Conservation (phyloP, 768 basidiomycete genomes). For the Hemileccinum impolitum region DNA sequence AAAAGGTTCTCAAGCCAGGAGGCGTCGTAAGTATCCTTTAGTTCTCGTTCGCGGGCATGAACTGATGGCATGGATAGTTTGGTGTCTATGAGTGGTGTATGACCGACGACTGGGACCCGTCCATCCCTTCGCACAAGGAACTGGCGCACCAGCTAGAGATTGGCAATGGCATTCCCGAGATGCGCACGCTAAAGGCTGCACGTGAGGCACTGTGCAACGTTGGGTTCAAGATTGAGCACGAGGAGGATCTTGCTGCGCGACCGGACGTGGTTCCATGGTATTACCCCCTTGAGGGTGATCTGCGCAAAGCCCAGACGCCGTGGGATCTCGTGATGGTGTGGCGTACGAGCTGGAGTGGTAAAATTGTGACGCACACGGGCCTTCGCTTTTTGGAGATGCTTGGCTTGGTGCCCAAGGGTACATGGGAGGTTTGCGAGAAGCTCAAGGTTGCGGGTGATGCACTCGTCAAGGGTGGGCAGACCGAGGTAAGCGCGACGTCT, state of each 20-base stretch:
- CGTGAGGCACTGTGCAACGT: slow-evolving; percentile 77
- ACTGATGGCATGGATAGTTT: slow-evolving; percentile 50
- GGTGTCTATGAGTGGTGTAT: slow-evolving; percentile 99
- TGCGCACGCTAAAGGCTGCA: slow-evolving; percentile 73
- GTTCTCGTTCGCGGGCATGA: neutral
- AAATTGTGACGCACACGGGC: slow-evolving; percentile 76
- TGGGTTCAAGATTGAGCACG: slow-evolving; percentile 84
- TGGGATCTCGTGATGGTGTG: slow-evolving; percentile 90
- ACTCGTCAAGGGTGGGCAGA: slow-evolving; percentile 80
- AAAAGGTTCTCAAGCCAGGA: slow-evolving; percentile 93
- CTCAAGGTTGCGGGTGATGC: slow-evolving; percentile 78
- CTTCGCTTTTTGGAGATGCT: slow-evolving; percentile 75
- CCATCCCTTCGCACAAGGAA: slow-evolving; percentile 81
- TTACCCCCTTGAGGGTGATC: slow-evolving; percentile 94
- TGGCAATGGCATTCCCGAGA: slow-evolving; percentile 97
- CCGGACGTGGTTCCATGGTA: slow-evolving; percentile 83
- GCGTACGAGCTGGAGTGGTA: slow-evolving; percentile 88
- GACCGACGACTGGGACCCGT: slow-evolving; percentile 91
- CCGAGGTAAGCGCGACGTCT: slow-evolving; percentile 54
- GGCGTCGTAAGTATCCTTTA: slow-evolving; percentile 66
- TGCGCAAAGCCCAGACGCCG: slow-evolving; percentile 85
- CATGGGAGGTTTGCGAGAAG: slow-evolving; percentile 83
- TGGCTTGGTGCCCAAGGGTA: slow-evolving; percentile 87
- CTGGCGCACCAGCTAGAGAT: slow-evolving; percentile 91
- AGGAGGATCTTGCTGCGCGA: slow-evolving; percentile 92